A percentile compares a stretch with the other conserved stretches of the same genome.
These are phyloP conservation scores for Meredithiella fracta DNA, from an alignment of 2,329 filamentous ascomycete species.

Conservation along the genomic window DNA sequence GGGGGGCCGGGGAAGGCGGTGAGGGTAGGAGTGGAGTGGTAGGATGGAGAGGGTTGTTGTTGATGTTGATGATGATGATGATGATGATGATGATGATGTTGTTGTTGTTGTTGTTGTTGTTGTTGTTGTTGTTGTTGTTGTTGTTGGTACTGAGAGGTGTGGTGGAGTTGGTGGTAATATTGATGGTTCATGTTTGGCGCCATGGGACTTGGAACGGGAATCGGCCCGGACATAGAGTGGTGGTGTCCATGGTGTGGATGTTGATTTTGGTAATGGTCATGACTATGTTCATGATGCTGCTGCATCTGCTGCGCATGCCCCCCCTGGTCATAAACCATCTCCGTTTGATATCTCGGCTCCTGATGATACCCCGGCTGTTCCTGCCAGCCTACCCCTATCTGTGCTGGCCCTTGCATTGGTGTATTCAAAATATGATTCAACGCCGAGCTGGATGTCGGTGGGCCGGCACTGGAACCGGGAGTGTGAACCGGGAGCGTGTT, in stretches of 20 bases:
- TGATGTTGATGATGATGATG: not conserved
- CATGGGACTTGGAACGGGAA: too few species aligned
- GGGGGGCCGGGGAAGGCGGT: not conserved
- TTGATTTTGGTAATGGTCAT: too few species aligned
- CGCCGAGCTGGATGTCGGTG: slow-evolving; percentile 1
- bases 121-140: not conserved
- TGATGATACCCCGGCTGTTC: too few species aligned
- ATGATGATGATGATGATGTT: not conserved
- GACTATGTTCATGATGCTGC: too few species aligned
- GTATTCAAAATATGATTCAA: slow-evolving; percentile 3
- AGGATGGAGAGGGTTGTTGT: not conserved
- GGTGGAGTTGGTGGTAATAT: not conserved
- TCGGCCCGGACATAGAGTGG: too few species aligned
- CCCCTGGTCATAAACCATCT: too few species aligned
- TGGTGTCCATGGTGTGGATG: too few species aligned
- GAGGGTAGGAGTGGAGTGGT: not conserved
- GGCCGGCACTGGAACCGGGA: not conserved
- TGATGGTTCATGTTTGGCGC: not conserved
- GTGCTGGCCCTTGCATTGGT: not conserved
- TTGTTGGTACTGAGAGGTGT: not conserved
- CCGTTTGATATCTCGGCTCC: too few species aligned
- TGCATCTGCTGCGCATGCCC: too few species aligned
- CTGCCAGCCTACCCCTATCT: too few species aligned
- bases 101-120: not conserved
- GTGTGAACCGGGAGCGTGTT: not conserved